Evolutionary conservation across 2,329 filamentous ascomycete species (phyloP), one percentile per base, ranked within the genome.

Genomic region (Aspergillus costaricaensis): DNA sequence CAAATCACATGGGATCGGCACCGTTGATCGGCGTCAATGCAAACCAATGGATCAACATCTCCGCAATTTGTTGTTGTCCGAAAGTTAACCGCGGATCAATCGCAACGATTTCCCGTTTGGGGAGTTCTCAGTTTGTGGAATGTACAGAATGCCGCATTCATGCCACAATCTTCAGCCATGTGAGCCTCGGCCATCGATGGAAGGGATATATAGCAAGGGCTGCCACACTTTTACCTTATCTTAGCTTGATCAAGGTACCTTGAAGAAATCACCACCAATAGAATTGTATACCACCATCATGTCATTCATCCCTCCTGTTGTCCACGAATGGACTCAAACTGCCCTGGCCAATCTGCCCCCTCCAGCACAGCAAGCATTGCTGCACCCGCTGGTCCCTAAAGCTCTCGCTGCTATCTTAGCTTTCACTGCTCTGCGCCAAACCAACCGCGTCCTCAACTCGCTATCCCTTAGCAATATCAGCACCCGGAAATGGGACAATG

Each of bases 391-490:
- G 7, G 65, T 71, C 2, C 70, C 72, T 47, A 76, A 74, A 32
- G 59, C 68, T 2, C 21, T 72, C 6, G 65, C 63, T 0, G 63
- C 62, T 0, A 14, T 75, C 2, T 30, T 72, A 15, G 68, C 70
- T 0, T 55, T 74, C 5, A 62, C 63, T 3, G n/a, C 71, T 0
- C 14, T 74, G 43, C 69, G 70, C 43, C 65, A 67, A 6, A 61
- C 70, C 44, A 77, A 75, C 62, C 64, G 67, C 23, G 57, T 61
- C 4, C 55, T 77, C n/a, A 68, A 67, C 10, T 64, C 66, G 53
- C 68, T 72, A 68, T 60, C 67, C 0, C 32, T 70, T 0, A 74
- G 77, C 56, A 76, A 74, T 41, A 76, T 65, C 15, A 23, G 58
- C 52, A 65, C 63, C 5, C 59, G 66, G 3, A 66, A 61, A 30